These are phyloP conservation scores for Mentha longifolia DNA, from an alignment of 257 asterid species.

Conservation along the genomic window DNA sequence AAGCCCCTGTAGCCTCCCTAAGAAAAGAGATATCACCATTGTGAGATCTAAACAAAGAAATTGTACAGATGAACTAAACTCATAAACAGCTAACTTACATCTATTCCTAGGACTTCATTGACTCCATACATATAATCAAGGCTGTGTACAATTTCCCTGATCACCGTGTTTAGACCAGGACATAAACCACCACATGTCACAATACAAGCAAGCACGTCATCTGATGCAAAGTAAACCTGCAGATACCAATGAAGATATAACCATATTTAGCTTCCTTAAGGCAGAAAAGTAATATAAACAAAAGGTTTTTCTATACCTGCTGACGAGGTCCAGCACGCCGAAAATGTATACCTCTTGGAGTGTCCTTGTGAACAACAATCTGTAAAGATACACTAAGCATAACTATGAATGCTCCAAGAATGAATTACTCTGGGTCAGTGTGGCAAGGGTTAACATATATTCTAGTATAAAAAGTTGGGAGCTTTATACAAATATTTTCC, in stretches of 20 bases:
- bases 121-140: slow-evolving; percentile 96
- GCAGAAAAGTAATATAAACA: neutral
- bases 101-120: slow-evolving; percentile 81
- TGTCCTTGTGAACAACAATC: slow-evolving; percentile 91
- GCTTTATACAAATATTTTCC: neutral
- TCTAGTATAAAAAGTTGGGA: neutral
- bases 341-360: slow-evolving; percentile 95
- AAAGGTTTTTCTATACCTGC: slow-evolving; percentile 54
- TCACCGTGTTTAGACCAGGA: slow-evolving; percentile 97
- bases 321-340: slow-evolving; percentile 99
- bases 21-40: slow-evolving; percentile 36
- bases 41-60: slow-evolving; percentile 22
- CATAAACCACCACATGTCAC: slow-evolving; percentile 99
- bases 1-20: slow-evolving; percentile 99
- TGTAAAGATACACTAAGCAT: slow-evolving; percentile 33
- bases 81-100: slow-evolving; percentile 64
- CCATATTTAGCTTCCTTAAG: slow-evolving; percentile 10
- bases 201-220: slow-evolving; percentile 90
- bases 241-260: slow-evolving; percentile 30
- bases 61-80: slow-evolving; percentile 18
- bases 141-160: slow-evolving; percentile 89
- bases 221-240: slow-evolving; percentile 89
- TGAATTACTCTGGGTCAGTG: slow-evolving; percentile 10
- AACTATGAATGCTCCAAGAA: slow-evolving; percentile 16
- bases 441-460: neutral